Conservation (phyloP, 1,284 basidiomycete species). For the Puccinia hordei region DNA sequence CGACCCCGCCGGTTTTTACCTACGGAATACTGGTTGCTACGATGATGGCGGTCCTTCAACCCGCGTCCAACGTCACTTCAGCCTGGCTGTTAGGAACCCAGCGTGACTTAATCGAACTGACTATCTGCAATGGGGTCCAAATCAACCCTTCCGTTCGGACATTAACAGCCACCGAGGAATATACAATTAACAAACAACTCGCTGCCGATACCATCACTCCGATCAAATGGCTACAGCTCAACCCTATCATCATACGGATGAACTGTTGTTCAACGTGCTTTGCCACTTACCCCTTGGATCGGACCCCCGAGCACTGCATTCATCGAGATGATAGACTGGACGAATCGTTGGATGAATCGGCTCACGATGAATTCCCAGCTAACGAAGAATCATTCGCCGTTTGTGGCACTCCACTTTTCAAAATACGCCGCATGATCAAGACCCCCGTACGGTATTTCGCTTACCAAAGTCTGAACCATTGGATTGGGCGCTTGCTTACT, state of each 20-base stretch:
- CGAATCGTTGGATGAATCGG: neutral
- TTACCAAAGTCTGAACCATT: slow-evolving; percentile 5
- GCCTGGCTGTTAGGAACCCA: slow-evolving; percentile 1
- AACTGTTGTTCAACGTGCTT: slow-evolving; percentile 20
- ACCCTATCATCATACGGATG: neutral
- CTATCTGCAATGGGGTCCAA: neutral
- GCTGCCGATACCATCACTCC: neutral
- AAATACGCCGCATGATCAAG: neutral
- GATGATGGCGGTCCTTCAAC: neutral
- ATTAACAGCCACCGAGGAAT: neutral
- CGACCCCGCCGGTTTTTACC: neutral
- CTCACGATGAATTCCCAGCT: too few species aligned
- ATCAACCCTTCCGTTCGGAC: neutral
- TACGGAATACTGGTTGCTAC: neutral
- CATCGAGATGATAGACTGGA: slow-evolving; percentile 4
- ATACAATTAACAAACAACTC: neutral
- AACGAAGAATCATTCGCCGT: neutral
- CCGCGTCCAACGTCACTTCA: neutral
- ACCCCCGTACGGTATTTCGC: slow-evolving; percentile 14
- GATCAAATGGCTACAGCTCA: neutral
- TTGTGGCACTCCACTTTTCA: slow-evolving; percentile 5
- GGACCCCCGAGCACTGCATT: neutral
- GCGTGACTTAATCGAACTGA: neutral
- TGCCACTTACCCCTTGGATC: slow-evolving; percentile 16
- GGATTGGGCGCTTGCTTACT: slow-evolving; percentile 18